Conservation (phyloP, 2,329 filamentous ascomycete genomes). For the Podosphaera aphanis region DNA sequence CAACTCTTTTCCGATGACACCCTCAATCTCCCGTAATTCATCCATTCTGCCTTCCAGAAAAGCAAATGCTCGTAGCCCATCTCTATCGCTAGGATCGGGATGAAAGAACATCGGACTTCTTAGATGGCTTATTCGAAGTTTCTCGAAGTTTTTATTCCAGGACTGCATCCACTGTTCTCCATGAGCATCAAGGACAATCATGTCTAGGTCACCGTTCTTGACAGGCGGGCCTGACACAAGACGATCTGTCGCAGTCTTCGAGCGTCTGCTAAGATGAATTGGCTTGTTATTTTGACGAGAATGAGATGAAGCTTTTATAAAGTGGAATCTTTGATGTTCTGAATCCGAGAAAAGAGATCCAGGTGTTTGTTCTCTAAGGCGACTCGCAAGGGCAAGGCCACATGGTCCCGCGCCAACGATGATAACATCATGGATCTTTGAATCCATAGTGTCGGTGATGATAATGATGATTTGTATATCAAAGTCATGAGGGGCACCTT, state of each 20-base stretch:
- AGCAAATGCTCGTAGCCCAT: constrained; percentile 47
- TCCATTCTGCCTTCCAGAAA: constrained; percentile 31
- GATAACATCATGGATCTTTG: constrained; percentile 31
- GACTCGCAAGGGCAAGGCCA: constrained; percentile 49
- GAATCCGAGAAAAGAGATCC: constrained; percentile 65
- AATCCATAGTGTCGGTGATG: not conserved
- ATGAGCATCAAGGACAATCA: constrained; percentile 44
- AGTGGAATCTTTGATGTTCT: constrained; percentile 57
- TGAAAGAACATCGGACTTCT: constrained; percentile 71
- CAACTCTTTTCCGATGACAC: constrained; percentile 56
- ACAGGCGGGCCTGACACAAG: constrained; percentile 7
- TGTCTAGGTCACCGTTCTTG: constrained; percentile 12
- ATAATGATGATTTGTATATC: not conserved
- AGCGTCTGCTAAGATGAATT: constrained; percentile 15
- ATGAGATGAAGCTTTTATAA: constrained; percentile 38
- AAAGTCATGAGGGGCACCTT: too few relatives aligned
- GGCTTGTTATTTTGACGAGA: constrained; percentile 17
- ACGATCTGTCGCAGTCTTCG: constrained; percentile 17
- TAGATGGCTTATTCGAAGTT: constrained; percentile 46
- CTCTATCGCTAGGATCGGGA: constrained; percentile 50
- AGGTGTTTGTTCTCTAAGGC: constrained; percentile 47
- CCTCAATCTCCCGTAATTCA: constrained; percentile 46
- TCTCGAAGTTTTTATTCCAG: constrained; percentile 47
- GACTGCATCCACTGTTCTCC: constrained; percentile 41
- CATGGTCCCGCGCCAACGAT: constrained; percentile 47